Evolutionary conservation across 768 basidiomycete species (phyloP).

Genomic region (Lactifluus volemus): DNA sequence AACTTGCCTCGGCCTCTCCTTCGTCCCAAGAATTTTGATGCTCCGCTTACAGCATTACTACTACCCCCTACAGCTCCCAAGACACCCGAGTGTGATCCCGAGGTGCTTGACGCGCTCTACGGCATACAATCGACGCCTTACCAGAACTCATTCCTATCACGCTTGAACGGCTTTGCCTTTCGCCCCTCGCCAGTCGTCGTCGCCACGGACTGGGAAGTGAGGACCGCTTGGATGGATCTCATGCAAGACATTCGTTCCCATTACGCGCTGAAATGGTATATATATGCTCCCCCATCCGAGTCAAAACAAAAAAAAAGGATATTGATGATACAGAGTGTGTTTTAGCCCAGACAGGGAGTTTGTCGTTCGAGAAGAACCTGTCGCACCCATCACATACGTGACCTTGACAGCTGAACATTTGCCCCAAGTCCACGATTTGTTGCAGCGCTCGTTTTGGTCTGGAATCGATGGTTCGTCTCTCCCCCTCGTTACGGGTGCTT

Average conservation of each 20-base stretch:
- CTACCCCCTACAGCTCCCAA: conserved; percentile 25
- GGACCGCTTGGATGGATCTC: conserved; percentile 64
- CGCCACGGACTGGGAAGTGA: conserved; percentile 64
- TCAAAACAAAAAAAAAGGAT: too few relatives aligned
- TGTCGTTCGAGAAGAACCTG: conserved; percentile 29
- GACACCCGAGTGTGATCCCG: conserved; percentile 22
- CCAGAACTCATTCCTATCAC: conserved; percentile 55
- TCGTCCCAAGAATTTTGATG: conserved; percentile 8
- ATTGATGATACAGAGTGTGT: not conserved
- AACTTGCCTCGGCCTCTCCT: conserved; percentile 10
- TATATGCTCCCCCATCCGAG: too few relatives aligned
- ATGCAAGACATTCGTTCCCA: conserved; percentile 68
- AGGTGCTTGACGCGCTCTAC: conserved; percentile 44
- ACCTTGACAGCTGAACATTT: conserved; percentile 52
- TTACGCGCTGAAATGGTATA: conserved; percentile 49
- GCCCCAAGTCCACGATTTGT: conserved; percentile 61
- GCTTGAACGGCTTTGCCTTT: conserved; percentile 40
- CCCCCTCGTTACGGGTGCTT: not conserved
- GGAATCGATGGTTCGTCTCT: conserved; percentile 56
- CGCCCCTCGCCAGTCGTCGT: conserved; percentile 36
- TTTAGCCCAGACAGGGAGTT: conserved; percentile 46
- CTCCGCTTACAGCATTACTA: conserved; percentile 31
- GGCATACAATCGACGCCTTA: conserved; percentile 55
- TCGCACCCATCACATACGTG: conserved; percentile 54
- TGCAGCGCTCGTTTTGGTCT: conserved; percentile 63